phyloP scores from a whole-genome alignment of 495 filamentous ascomycete species.

The Trichoderma gamsii region DNA sequence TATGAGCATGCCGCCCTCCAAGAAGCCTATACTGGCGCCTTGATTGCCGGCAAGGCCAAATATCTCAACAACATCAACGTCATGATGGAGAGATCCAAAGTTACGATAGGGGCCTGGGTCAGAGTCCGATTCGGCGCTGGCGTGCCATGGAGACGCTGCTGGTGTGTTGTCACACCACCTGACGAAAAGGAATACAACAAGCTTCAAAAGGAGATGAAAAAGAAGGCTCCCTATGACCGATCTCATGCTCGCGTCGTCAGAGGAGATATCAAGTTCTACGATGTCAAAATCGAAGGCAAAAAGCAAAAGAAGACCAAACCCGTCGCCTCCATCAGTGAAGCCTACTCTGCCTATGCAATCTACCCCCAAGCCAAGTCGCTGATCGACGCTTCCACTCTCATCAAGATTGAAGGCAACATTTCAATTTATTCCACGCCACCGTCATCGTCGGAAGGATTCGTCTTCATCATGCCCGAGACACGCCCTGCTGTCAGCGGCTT shows the following conservation, averaged over 20 bases:
- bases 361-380: slow-evolving; percentile 90
- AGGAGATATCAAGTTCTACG: slow-evolving; percentile 91
- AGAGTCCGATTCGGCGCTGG: slow-evolving; percentile 93
- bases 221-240: slow-evolving; percentile 76
- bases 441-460: slow-evolving; percentile 77
- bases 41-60: slow-evolving; percentile 94
- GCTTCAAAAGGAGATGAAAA: slow-evolving; percentile 75
- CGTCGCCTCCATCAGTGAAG: slow-evolving; percentile 85
- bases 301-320: slow-evolving; percentile 88
- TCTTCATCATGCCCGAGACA: slow-evolving; percentile 95
- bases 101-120: slow-evolving; percentile 87
- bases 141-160: slow-evolving; percentile 92
- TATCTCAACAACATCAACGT: slow-evolving; percentile 74
- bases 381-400: slow-evolving; percentile 87
- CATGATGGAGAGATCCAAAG: slow-evolving; percentile 72
- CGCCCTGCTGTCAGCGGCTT: slow-evolving; percentile 89
- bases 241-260: slow-evolving; percentile 57
- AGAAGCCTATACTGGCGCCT: slow-evolving; percentile 91
- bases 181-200: slow-evolving; percentile 87
- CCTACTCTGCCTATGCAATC: slow-evolving; percentile 88
- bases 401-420: slow-evolving; percentile 90
- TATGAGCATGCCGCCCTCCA: slow-evolving; percentile 90
- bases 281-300: slow-evolving; percentile 59
- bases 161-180: slow-evolving; percentile 88
- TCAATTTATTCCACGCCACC: slow-evolving; percentile 72